These are phyloP conservation scores for Raphanus raphanistrum DNA, from an alignment of 345 rosid genomes.

Conservation along the genomic window DNA sequence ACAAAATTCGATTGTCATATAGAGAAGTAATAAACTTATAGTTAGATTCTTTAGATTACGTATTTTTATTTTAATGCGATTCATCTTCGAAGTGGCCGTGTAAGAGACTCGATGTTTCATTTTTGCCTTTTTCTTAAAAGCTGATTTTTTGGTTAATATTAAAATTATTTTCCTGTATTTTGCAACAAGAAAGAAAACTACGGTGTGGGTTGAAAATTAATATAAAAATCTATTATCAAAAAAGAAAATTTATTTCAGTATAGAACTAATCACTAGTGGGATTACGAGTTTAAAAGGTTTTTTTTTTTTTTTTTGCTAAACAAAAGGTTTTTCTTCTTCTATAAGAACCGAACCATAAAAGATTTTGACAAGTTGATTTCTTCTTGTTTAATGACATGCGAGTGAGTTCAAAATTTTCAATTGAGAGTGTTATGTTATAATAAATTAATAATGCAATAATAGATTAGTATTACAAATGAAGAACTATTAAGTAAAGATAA, in stretches of 20 bases:
- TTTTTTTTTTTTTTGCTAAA: no score
- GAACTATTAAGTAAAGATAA: conserved; percentile 35
- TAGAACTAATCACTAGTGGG: conserved; percentile 8
- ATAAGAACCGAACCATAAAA: neutral
- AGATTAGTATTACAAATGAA: neutral
- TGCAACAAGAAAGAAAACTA: neutral
- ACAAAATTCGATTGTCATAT: conserved; percentile 26
- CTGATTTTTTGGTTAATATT: conserved; percentile 1
- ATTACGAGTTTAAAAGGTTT: neutral
- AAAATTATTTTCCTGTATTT: neutral
- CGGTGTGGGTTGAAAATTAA: conserved; percentile 14
- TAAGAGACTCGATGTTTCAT: conserved; percentile 13
- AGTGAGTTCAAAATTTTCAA: neutral
- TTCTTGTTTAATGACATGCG: neutral
- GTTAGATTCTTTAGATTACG: conserved; percentile 27
- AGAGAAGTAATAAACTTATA: conserved; percentile 5
- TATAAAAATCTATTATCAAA: neutral
- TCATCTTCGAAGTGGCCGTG: conserved; percentile 20
- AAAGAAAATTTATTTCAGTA: neutral
- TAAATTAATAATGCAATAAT: neutral
- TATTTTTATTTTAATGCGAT: conserved; percentile 16
- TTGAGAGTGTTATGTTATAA: conserved; percentile 12
- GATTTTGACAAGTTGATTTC: neutral
- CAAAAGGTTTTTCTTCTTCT: neutral
- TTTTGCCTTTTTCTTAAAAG: conserved; percentile 24